Conservation (phyloP, 176 grass and related monocot species). For the Bolboschoenus planiculmis region DNA sequence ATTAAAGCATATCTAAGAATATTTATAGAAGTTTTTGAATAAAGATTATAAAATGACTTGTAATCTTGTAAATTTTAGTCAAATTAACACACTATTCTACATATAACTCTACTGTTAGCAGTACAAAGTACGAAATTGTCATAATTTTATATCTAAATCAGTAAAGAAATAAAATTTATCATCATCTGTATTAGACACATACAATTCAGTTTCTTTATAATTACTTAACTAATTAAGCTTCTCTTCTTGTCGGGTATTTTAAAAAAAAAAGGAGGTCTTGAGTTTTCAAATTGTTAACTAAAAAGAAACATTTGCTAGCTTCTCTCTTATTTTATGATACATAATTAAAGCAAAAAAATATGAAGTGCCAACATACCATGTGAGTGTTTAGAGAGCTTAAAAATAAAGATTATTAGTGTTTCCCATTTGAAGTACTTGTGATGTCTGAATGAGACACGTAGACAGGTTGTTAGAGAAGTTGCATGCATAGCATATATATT, state of each 20-base stretch:
- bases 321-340: neutral
- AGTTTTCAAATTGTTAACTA: neutral
- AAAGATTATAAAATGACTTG: neutral
- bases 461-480: conserved; percentile 8
- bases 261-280: neutral
- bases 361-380: conserved; percentile 16
- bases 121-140: neutral
- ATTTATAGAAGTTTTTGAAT: neutral
- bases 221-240: neutral
- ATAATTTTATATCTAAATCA: no score
- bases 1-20: neutral
- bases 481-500: conserved; percentile 12
- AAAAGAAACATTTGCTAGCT: neutral
- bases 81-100: neutral
- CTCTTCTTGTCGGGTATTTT: neutral
- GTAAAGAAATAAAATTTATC: no score
- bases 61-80: neutral
- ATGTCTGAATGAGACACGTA: conserved; percentile 23
- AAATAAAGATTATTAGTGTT: conserved; percentile 9
- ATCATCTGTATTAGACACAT: neutral
- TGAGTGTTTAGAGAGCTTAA: neutral
- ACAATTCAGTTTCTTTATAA: no score
- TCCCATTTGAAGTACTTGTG: conserved; percentile 16
- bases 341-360: neutral
- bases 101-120: neutral